phyloP scores from a whole-genome alignment of 1,139 yeast genomes.

The Barnettozyma hawaiiensis region DNA sequence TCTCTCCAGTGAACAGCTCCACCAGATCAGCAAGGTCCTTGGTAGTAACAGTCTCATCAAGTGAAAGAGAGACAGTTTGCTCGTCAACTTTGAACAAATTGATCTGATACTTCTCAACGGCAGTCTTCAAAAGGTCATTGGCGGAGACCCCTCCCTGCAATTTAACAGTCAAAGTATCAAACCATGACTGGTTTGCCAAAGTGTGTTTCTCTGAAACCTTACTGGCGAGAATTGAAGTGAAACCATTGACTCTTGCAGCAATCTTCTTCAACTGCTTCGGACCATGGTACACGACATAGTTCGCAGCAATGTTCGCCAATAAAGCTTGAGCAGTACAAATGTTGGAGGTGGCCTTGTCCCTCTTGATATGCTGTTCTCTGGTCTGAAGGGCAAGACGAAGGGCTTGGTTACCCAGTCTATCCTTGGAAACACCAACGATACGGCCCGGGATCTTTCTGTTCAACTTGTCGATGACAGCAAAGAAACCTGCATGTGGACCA shows the following conservation, averaged over 20 bases:
- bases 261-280: conserved; percentile 81
- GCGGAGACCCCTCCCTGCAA: conserved; percentile 47
- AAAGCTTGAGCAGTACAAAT: conserved; percentile 98
- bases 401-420: conserved; percentile 84
- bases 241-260: conserved; percentile 71
- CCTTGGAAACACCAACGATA: conserved; percentile 88
- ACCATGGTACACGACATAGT: conserved; percentile 96
- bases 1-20: conserved; percentile 47
- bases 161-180: conserved; percentile 79
- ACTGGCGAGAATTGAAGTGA: conserved; percentile 66
- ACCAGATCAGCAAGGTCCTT: conserved; percentile 56
- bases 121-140: conserved; percentile 49
- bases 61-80: conserved; percentile 59
- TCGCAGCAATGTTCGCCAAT: conserved; percentile 90
- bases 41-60: conserved; percentile 79
- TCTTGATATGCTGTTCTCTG: conserved; percentile 94
- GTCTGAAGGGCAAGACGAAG: conserved; percentile 92
- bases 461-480: conserved; percentile 71
- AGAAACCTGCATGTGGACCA: conserved; percentile 98
- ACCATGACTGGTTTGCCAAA: conserved; percentile 60
- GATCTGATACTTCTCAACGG: conserved; percentile 58
- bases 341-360: conserved; percentile 96
- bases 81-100: conserved; percentile 70
- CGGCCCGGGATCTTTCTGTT: conserved; percentile 96
- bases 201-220: conserved; percentile 44